Evolutionary conservation across 2,329 filamentous ascomycete species (phyloP), one percentile per base, ranked within the genome.

Genomic region (Microascus cirrosus): DNA sequence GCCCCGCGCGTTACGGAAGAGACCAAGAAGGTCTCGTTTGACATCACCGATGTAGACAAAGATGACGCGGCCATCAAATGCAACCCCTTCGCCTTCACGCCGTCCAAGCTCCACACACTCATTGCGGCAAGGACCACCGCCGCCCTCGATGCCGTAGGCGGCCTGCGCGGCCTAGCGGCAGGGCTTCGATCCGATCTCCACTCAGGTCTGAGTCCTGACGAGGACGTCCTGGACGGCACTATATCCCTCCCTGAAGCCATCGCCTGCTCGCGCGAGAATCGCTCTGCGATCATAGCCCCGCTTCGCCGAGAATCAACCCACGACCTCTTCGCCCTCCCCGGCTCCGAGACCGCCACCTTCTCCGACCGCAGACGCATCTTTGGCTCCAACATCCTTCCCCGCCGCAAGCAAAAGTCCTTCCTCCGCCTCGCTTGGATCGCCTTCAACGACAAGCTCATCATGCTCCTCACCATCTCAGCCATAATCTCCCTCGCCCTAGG

Each of bases 371-470:
- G 79, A 62, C 80, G 84, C 18, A 74, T 89, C 4, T 89, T 79
- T 65, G 80, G 78, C 57, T 78, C 81, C 63, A 89, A 89, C 63
- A 74, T 75, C 34, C 71, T 89, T n/a, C 85, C 85, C 0, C 80
- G 80, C 60, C 80, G 80, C 65, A 87, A 86, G 66, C 72, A 81
- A 3, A 88, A 87, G 66, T 81, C 73, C 55, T 80, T 89, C 50
- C 75, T 83, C 60, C 74, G 85, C 64, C 70, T 89, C 18, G 84
- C 84, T 61, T 92, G 88, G 88, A 86, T 90, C 65, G 87, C 87
- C 1, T 90, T 89, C 71, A 90, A 91, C 66, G 88, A 92, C 70
- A 92, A 91, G 65, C 83, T 92, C 12, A 74, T 90, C 56, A 87
- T 90, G 58, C 72, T 90, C 4, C 75, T 90, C 59, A 86, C 85